phyloP scores from a whole-genome alignment of 768 basidiomycete genomes.

The Dentipellis fragilis region DNA sequence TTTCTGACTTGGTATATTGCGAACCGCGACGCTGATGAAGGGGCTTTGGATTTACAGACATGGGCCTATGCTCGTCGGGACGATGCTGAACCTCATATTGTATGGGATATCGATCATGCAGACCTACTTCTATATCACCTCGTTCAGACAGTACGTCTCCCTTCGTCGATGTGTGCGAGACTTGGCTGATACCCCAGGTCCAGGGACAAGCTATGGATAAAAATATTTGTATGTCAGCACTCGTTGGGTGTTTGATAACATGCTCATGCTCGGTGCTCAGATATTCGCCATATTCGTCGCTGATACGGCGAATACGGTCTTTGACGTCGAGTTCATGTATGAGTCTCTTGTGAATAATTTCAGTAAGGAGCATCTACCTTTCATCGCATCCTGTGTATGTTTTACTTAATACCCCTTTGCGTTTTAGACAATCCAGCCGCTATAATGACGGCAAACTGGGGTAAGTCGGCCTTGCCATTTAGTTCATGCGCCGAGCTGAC shows the following conservation, averaged over 20 bases:
- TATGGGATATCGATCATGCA: no score
- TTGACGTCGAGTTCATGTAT: slow-evolving; percentile 3
- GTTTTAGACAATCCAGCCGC: no score
- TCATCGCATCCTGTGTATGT: neutral
- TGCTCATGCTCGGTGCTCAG: neutral
- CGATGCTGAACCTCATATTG: slow-evolving; percentile 3
- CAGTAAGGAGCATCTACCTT: no score
- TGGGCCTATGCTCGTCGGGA: slow-evolving; percentile 8
- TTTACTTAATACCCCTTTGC: no score
- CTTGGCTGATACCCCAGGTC: neutral
- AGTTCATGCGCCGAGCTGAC: neutral
- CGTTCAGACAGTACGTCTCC: slow-evolving; percentile 5
- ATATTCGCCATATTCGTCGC: neutral
- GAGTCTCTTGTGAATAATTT: slow-evolving; percentile 3
- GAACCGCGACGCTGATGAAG: no score
- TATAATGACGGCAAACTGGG: no score
- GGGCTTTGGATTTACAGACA: no score
- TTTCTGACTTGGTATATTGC: no score
- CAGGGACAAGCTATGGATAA: no score
- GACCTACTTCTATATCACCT: no score
- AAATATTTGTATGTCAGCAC: slow-evolving; percentile 4
- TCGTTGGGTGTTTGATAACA: no score
- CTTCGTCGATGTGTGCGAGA: neutral
- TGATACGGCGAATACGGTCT: slow-evolving; percentile 5
- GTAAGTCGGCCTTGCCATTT: no score